Evolutionary conservation across 305 asterid genomes (phyloP).

Genomic region (Stenogyne calaminthoides): DNA sequence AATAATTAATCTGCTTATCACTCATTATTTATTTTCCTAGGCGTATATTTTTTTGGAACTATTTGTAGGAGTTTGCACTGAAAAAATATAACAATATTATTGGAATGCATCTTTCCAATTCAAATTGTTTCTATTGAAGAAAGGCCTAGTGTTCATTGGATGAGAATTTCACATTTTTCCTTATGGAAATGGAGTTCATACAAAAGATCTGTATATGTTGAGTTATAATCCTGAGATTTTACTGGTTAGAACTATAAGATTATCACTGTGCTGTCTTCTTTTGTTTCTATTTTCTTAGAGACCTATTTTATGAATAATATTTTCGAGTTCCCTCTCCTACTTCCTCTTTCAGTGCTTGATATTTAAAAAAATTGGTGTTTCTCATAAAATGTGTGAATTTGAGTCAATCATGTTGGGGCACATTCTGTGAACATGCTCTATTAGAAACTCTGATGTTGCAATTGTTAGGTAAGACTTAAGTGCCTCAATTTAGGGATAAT

Average conservation of each 20-base stretch:
- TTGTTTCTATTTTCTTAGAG: not conserved
- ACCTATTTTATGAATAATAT: not conserved
- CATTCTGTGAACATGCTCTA: constrained; percentile 7
- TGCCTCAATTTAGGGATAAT: not conserved
- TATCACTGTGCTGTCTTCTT: not conserved
- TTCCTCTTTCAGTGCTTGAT: not conserved
- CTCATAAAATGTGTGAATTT: not conserved
- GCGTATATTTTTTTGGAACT: not conserved
- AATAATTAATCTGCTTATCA: not conserved
- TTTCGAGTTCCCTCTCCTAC: not conserved
- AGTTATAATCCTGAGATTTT: not conserved
- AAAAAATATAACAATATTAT: not conserved
- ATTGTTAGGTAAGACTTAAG: not conserved
- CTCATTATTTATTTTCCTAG: not conserved
- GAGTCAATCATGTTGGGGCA: not conserved
- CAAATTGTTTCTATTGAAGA: not conserved
- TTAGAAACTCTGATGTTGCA: not conserved
- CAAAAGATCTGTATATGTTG: not conserved
- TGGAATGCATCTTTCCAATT: not conserved
- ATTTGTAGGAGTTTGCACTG: not conserved
- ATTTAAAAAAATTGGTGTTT: not conserved
- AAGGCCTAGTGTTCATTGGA: not conserved
- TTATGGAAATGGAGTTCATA: not conserved
- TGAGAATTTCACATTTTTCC: not conserved
- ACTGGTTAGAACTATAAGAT: not conserved